Conservation (phyloP, 1,284 basidiomycete species). For the Austroboletus niveus region DNA sequence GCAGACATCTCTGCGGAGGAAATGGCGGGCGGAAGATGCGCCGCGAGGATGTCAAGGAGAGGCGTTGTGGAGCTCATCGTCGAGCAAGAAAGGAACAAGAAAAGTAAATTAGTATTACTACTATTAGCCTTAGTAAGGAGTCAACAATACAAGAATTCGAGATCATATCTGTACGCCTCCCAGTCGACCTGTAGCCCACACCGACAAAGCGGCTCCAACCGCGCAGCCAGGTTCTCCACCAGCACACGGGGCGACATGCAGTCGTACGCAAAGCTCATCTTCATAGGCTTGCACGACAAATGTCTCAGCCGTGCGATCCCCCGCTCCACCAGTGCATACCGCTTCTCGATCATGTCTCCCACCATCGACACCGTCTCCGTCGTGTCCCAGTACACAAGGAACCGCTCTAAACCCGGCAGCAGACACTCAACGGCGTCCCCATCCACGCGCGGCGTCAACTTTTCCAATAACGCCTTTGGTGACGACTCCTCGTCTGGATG, state of each 20-base stretch:
- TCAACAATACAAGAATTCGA: constrained; percentile 23
- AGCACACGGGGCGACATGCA: constrained; percentile 13
- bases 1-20: constrained; percentile 6
- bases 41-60: constrained; percentile 22
- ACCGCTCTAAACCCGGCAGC: constrained; percentile 20
- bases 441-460: constrained; percentile 18
- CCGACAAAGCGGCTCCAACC: constrained; percentile 21
- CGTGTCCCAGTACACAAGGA: constrained; percentile 26
- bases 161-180: constrained; percentile 20
- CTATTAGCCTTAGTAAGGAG: neutral
- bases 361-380: constrained; percentile 26
- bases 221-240: constrained; percentile 18
- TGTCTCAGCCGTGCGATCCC: constrained; percentile 19
- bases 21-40: constrained; percentile 19
- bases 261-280: constrained; percentile 14
- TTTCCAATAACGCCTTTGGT: constrained; percentile 15
- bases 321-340: constrained; percentile 14
- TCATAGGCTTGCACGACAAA: constrained; percentile 24
- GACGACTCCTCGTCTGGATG: constrained; percentile 27
- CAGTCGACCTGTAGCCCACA: constrained; percentile 25
- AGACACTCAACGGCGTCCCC: constrained; percentile 16
- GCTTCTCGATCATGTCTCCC: constrained; percentile 26
- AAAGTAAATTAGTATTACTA: too few relatives aligned
- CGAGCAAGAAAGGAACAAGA: neutral
- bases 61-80: constrained; percentile 23